These are phyloP conservation scores for Helianthus tuberosus DNA, from an alignment of 129 eudicot genomes.

Conservation along the genomic window DNA sequence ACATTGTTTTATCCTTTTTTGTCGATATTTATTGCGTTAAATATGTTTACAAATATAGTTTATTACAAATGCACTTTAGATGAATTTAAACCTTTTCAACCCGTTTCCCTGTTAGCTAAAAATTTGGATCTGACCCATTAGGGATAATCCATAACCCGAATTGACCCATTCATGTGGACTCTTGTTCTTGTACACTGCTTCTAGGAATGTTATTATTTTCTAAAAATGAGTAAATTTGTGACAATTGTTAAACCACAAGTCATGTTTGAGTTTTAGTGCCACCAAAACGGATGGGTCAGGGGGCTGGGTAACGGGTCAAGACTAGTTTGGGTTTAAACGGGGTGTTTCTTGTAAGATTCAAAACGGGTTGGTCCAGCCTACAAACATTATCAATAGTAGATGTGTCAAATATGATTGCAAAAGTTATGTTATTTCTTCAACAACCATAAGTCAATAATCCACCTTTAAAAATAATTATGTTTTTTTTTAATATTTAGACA, in stretches of 20 bases:
- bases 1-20: background rate
- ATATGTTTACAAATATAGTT: background rate
- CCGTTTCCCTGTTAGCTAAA: too few species aligned
- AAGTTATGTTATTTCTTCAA: background rate
- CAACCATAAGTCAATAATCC: background rate
- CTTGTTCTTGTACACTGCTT: background rate
- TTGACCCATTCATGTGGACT: background rate
- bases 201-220: background rate
- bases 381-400: background rate
- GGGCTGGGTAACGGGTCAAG: constrained; percentile 9
- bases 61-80: background rate
- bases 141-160: background rate
- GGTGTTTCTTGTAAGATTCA: background rate
- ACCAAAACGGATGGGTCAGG: background rate
- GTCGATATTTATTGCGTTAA: too few species aligned
- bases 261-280: constrained; percentile 10
- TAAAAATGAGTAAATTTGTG: background rate
- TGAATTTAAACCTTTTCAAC: too few species aligned
- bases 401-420: background rate
- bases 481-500: constrained; percentile 43
- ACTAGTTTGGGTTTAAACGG: background rate
- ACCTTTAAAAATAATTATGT: background rate
- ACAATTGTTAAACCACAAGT: background rate
- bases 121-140: background rate
- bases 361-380: background rate